A percentile compares a stretch with the other conserved stretches of the same genome.
Evolutionary conservation across 1,284 basidiomycete genomes (phyloP).

Genomic region (Phylloboletellus chloephorus): DNA sequence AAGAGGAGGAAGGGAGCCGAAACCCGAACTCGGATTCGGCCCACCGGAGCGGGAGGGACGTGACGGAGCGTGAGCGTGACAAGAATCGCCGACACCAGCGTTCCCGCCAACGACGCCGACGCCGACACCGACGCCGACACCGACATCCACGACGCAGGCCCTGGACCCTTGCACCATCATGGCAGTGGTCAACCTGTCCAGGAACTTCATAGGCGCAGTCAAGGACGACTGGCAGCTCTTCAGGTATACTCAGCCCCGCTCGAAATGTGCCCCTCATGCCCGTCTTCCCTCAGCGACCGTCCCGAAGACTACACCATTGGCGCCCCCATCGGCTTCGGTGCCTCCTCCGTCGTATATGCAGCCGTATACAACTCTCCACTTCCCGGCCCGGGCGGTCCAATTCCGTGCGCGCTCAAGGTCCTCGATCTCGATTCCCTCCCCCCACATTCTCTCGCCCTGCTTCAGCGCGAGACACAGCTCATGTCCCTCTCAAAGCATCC

Average conservation of each 20-base stretch:
- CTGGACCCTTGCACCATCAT: not conserved
- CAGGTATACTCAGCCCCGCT: constrained; percentile 43
- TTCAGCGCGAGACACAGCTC: constrained; percentile 81
- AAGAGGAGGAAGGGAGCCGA: constrained; percentile 7
- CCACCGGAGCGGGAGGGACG: constrained; percentile 15
- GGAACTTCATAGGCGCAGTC: constrained; percentile 65
- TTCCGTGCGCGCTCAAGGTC: constrained; percentile 80
- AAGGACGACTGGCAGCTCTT: constrained; percentile 82
- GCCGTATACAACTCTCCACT: constrained; percentile 56
- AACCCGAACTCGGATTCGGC: constrained; percentile 20
- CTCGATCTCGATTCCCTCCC: constrained; percentile 79
- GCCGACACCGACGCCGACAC: constrained; percentile 5
- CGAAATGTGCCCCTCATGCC: constrained; percentile 4
- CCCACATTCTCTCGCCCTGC: constrained; percentile 58
- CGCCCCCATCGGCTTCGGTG: constrained; percentile 76
- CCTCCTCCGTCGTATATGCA: constrained; percentile 81
- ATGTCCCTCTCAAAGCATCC: constrained; percentile 94
- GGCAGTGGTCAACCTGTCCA: constrained; percentile 14
- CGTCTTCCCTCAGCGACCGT: constrained; percentile 46
- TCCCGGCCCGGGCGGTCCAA: constrained; percentile 32
- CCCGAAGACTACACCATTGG: constrained; percentile 69
- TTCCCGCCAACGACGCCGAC: not conserved
- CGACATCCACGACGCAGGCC: not conserved
- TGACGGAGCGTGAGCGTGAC: no score
- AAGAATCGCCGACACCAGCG: no score